Conservation (phyloP, 352 stramenopile genomes). For the Pseudoperonospora humuli region DNA sequence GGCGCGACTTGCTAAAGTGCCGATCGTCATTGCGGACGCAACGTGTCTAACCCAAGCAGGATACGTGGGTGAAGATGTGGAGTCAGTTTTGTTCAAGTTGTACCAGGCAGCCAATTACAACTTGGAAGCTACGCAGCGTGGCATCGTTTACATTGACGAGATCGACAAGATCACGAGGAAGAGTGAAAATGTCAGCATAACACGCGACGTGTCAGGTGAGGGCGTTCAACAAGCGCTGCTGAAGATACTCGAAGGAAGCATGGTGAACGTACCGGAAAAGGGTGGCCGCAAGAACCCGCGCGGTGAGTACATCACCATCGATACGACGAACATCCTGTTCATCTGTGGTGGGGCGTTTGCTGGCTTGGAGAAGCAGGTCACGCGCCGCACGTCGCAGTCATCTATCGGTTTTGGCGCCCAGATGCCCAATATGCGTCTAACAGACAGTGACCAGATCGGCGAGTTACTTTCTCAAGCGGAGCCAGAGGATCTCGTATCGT, state of each 20-base stretch:
- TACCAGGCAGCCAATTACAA: conserved; percentile 96
- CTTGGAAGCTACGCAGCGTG: conserved; percentile 91
- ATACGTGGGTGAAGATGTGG: conserved; percentile 98
- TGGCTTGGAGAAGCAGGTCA: conserved; percentile 93
- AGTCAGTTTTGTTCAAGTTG: conserved; percentile 97
- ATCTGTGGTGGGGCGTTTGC: conserved; percentile 97
- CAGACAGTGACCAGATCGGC: conserved; percentile 81
- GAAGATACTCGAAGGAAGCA: conserved; percentile 98
- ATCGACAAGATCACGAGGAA: conserved; percentile 96
- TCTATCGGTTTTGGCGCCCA: conserved; percentile 97
- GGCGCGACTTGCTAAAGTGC: conserved; percentile 93
- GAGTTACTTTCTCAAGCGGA: conserved; percentile 90
- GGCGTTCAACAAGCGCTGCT: conserved; percentile 98
- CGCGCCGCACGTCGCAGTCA: conserved; percentile 85
- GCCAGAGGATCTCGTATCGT: conserved; percentile 94
- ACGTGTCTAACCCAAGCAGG: conserved; percentile 96
- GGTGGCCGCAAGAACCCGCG: conserved; percentile 93
- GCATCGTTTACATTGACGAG: conserved; percentile 98
- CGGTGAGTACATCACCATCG: conserved; percentile 96
- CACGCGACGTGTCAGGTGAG: conserved; percentile 95
- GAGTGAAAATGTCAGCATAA: conserved; percentile 89
- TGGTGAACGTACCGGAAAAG: conserved; percentile 97
- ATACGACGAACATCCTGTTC: conserved; percentile 99
- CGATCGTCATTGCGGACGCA: conserved; percentile 95
- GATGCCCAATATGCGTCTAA: conserved; percentile 76